Conservation (phyloP, 2,329 filamentous ascomycete species). For the Annulohypoxylon truncatum region DNA sequence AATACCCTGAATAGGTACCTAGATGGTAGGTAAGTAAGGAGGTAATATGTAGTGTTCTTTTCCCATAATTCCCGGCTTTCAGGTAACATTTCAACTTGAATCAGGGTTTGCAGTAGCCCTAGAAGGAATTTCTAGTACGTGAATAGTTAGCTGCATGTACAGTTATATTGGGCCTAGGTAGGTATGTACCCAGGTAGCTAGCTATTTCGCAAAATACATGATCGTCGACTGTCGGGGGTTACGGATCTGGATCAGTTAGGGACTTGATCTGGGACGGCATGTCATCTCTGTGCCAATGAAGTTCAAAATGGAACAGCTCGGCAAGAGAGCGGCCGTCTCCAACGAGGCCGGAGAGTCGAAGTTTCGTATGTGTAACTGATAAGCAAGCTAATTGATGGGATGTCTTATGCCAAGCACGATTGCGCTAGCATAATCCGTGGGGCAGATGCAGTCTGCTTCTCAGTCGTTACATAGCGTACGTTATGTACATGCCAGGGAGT, state of each 20-base stretch:
- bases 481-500: conserved; percentile 33
- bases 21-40: not conserved
- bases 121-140: conserved; percentile 2
- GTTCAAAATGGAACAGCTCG: conserved; percentile 22
- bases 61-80: conserved; percentile 15
- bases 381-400: conserved; percentile 28
- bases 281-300: conserved; percentile 13
- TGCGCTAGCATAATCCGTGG: conserved; percentile 41
- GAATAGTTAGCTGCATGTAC: conserved; percentile 21
- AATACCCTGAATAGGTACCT: not conserved
- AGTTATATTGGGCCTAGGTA: not conserved
- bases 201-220: conserved; percentile 5
- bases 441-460: conserved; percentile 35
- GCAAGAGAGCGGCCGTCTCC: conserved; percentile 13
- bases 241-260: conserved; percentile 15
- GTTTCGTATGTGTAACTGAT: conserved; percentile 26
- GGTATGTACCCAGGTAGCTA: not conserved
- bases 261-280: conserved; percentile 18
- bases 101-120: conserved; percentile 25
- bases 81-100: conserved; percentile 21
- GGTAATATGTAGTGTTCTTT: not conserved
- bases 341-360: conserved; percentile 17
- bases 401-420: conserved; percentile 36
- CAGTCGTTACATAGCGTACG: conserved; percentile 19
- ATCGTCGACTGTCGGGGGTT: conserved; percentile 4